Base-by-base conservation (phyloP, 2,329 filamentous ascomycete genomes). In the Neonectria coccinea region DNA sequence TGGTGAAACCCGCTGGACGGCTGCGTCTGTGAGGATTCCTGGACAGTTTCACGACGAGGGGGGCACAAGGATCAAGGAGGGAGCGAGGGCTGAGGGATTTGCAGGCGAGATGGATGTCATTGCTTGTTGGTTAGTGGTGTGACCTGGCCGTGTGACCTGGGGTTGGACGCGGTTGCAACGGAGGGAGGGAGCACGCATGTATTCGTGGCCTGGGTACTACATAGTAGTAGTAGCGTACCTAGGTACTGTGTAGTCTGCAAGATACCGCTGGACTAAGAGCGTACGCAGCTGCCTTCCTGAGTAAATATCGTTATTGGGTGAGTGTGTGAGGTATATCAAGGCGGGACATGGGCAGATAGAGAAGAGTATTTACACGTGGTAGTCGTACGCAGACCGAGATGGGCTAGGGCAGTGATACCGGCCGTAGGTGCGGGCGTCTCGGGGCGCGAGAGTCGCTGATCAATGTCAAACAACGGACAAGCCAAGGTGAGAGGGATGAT, bases 1-100 rank as follows among this genome's bases (percentile, higher is more conserved):
- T 61, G 56, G 50, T 73, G 70, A 73, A 73, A 73, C 36, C 69
- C 60, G 58, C 64, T 55, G 59, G 47, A 58, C n/a, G 63, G 50
- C 53, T 50, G 63, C 47, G 39, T 29, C 31, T 39, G 39, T 22
- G 47, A 56, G 47, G 66, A 61, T 56, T 70, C 67, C 47, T 65
- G 59, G 48, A 59, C 50, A 41, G 67, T 70, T 73, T 71, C 70
- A 71, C 50, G 64, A 59, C 53, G 27, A 56, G 52, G 56, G 44
- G 44, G 22, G n/a, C 59, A 51, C 66, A 69, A 63, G 62, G 64
- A 59, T 66, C 36, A 36, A 45, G 50, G 45, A 44, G 42, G 29
- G 18, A 20, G 54, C 62, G 50, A 59, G 51, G 56, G 51, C 55
- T 67, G 69, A 70, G 63, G 69, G 39, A 69, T 73, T 65, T 66